These are phyloP conservation scores for Eucalyptus victrix DNA, from an alignment of 345 rosid species.

Conservation along the genomic window DNA sequence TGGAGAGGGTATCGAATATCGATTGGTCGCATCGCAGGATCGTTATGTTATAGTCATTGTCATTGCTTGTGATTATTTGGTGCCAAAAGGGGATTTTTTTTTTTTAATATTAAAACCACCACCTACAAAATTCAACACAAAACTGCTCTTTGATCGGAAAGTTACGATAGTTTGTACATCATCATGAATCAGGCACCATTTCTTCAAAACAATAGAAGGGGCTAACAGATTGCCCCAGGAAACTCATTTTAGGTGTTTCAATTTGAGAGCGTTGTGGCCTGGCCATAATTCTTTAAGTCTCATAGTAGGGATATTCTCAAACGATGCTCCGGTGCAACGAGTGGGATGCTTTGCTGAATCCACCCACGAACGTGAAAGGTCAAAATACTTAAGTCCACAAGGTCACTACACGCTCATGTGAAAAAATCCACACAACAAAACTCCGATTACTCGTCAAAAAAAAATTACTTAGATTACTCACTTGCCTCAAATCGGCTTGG, in stretches of 20 bases:
- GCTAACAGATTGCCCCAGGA: not conserved
- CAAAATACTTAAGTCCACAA: not conserved
- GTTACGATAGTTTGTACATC: not conserved
- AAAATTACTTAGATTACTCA: too few species aligned
- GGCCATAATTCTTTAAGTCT: not conserved
- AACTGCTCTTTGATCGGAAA: not conserved
- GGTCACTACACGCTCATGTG: slow-evolving; percentile 33
- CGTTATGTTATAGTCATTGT: not conserved
- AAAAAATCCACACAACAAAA: not conserved
- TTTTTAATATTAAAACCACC: not conserved
- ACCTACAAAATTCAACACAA: not conserved
- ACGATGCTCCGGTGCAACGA: too few species aligned
- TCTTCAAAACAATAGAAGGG: not conserved
- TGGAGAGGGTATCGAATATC: too few species aligned
- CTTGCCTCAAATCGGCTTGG: not conserved
- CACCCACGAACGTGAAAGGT: not conserved
- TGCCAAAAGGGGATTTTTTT: not conserved
- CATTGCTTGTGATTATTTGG: not conserved
- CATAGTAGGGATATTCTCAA: not conserved
- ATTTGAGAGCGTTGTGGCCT: not conserved
- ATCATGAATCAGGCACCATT: not conserved
- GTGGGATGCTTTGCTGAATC: not conserved
- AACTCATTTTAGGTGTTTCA: not conserved
- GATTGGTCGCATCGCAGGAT: not conserved
- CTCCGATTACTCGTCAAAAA: not conserved